Base-by-base conservation (phyloP, 345 rosid genomes). In the Hibiscus tridactylites region DNA sequence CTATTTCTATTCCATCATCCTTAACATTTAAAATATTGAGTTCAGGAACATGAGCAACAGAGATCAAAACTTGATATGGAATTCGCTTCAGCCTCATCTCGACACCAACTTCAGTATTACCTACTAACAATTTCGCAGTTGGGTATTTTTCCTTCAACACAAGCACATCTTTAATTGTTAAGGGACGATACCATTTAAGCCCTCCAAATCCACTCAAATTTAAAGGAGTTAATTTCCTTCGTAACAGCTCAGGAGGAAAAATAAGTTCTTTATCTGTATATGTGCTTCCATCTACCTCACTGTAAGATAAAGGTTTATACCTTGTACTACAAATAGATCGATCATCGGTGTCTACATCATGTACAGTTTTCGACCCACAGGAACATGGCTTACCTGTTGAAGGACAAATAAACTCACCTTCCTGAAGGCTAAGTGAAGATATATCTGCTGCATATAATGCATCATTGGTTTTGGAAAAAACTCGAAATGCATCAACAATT, bases 381-480 rank as follows among this genome's bases (percentile, higher is more conserved):
- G 92, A 90, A 83, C 98, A 94, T 60, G 97, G 95, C 68, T 85
- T 86, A 9, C 98, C 99, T 47, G 96, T 88, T 76, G 97, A 95
- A 53, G 96, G 99, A 78, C 99, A 95, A 50, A 92, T 76, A 80
- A 61, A 80, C 64, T 88, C 85, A 75, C 86, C 88, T 29, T 79
- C 90, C 75, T 80, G 77, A 78, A 73, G 81, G 71, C 79, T 80
- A 31, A 61, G 49, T 68, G 88, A 79, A 78, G 91, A 78, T 29
- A 68, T 54, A 71, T 82, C 74, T 71, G 83, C 74, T 71, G 83
- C 74, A 76, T 91, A 94, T 12, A 85, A 35, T 10, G 88, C 83
- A 85, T 92, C 87, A 72, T 90, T 63, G 21, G 90, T 87, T 80
- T 95, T 91, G 39, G 99, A 85, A 59, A 95, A 95, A 74, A 89